Percentiles rank a stretch among this genome's conserved stretches.
Conservation (phyloP, 1,284 basidiomycete species). For the Heterobasidion occidentale region DNA sequence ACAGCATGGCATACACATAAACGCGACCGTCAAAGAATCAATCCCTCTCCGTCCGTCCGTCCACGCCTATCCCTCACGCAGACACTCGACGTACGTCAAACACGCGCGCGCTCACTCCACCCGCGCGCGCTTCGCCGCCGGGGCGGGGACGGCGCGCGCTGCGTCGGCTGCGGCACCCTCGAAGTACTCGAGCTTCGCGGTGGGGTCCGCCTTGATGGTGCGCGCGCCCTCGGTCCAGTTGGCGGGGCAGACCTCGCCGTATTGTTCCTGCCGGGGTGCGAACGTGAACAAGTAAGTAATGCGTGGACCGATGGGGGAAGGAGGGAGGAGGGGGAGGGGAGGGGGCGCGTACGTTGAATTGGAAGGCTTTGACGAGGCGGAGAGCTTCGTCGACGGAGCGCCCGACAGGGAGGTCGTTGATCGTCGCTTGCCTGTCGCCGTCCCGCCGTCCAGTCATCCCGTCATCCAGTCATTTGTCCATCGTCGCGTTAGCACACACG, state of each 20-base stretch:
- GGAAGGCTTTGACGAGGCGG: slow-evolving; percentile 87
- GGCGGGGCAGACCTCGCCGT: slow-evolving; percentile 87
- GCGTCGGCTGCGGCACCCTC: slow-evolving; percentile 19
- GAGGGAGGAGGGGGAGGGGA: neutral
- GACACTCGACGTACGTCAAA: neutral
- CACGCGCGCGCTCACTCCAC: slow-evolving; percentile 15
- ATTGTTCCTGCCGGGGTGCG: slow-evolving; percentile 49
- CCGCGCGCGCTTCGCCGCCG: slow-evolving; percentile 25
- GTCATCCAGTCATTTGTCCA: neutral
- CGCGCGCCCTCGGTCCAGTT: slow-evolving; percentile 75
- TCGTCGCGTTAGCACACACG: no score
- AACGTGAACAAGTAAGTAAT: neutral
- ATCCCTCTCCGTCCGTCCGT: neutral
- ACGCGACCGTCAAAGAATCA: no score
- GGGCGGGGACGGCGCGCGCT: slow-evolving; percentile 18
- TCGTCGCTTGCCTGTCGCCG: slow-evolving; percentile 56
- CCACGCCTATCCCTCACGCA: neutral
- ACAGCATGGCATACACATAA: no score
- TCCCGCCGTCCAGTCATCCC: neutral
- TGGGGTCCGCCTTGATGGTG: slow-evolving; percentile 75
- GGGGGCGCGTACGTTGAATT: slow-evolving; percentile 58
- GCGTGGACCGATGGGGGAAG: neutral
- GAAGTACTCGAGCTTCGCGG: slow-evolving; percentile 74
- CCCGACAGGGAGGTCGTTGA: slow-evolving; percentile 88
- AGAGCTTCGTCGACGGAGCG: slow-evolving; percentile 88